Conservation (phyloP, 1,284 basidiomycete genomes). For the Ustilago trichophora region DNA sequence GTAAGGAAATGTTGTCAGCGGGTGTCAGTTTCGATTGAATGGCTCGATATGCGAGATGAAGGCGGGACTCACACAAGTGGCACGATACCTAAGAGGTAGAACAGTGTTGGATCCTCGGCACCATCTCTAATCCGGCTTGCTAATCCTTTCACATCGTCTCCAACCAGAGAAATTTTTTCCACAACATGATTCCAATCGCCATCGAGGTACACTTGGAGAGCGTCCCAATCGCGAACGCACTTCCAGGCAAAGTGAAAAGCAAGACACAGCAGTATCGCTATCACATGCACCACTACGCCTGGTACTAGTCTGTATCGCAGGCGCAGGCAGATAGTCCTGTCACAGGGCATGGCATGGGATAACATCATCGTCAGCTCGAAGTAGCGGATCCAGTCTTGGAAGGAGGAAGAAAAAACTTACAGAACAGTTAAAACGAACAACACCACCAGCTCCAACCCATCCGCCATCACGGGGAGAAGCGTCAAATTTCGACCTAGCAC, state of each 20-base stretch:
- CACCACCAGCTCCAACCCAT: slow-evolving; percentile 13
- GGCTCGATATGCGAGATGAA: too few species aligned
- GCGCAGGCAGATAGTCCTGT: slow-evolving; percentile 12
- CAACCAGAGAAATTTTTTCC: neutral
- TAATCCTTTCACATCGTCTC: slow-evolving; percentile 1
- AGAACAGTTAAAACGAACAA: slow-evolving; percentile 18
- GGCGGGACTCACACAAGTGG: slow-evolving; percentile 31
- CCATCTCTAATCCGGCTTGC: slow-evolving; percentile 6
- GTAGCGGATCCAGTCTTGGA: too few species aligned
- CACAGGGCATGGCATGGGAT: too few species aligned
- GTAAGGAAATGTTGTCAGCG: too few species aligned
- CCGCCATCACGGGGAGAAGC: slow-evolving; percentile 30
- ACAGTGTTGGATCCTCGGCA: slow-evolving; percentile 20
- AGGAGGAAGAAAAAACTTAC: slow-evolving; percentile 9
- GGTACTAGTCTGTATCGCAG: slow-evolving; percentile 14
- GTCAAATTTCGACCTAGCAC: slow-evolving; percentile 22
- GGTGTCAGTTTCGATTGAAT: too few species aligned
- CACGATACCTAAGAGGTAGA: slow-evolving; percentile 30
- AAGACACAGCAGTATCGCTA: slow-evolving; percentile 15
- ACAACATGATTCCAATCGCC: slow-evolving; percentile 13
- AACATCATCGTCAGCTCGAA: too few species aligned
- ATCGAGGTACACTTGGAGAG: slow-evolving; percentile 17
- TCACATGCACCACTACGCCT: slow-evolving; percentile 19
- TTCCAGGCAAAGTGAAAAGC: slow-evolving; percentile 34
- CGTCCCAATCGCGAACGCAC: slow-evolving; percentile 30